A percentile compares a stretch with the other conserved stretches of the same genome.
Conservation (phyloP, 1,284 basidiomycete genomes). For the Ceratobasidium sp. region DNA sequence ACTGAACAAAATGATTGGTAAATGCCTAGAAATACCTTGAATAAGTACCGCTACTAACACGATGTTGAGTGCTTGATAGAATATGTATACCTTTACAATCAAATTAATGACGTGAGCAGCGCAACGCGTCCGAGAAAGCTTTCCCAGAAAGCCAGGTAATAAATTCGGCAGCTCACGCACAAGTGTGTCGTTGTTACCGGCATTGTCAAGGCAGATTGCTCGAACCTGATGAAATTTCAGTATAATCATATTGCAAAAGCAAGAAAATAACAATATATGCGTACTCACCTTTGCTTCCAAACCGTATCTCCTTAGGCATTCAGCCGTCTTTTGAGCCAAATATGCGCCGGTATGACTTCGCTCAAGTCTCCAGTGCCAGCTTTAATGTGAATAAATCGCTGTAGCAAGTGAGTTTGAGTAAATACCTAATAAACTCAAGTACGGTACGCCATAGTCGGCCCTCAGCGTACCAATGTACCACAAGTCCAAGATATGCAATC, state of each 20-base stretch:
- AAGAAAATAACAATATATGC: background rate
- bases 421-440: background rate
- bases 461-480: conserved; percentile 3
- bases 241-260: background rate
- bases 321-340: conserved; percentile 3
- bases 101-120: conserved; percentile 23
- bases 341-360: conserved; percentile 9
- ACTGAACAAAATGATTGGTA: conserved; percentile 2
- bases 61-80: background rate
- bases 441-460: conserved; percentile 4
- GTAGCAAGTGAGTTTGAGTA: too few relatives aligned
- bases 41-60: too few relatives aligned
- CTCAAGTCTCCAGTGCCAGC: background rate
- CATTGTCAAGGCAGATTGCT: conserved; percentile 13
- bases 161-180: background rate
- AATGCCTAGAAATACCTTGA: background rate
- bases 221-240: background rate
- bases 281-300: background rate
- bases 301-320: background rate
- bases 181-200: conserved; percentile 5
- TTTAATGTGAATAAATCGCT: too few relatives aligned
- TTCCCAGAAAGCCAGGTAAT: background rate
- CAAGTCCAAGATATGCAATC: conserved; percentile 9
- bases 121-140: background rate
- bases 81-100: conserved; percentile 7